Conservation (phyloP, 805 yeast species). For the Nakazawaea ernobii region DNA sequence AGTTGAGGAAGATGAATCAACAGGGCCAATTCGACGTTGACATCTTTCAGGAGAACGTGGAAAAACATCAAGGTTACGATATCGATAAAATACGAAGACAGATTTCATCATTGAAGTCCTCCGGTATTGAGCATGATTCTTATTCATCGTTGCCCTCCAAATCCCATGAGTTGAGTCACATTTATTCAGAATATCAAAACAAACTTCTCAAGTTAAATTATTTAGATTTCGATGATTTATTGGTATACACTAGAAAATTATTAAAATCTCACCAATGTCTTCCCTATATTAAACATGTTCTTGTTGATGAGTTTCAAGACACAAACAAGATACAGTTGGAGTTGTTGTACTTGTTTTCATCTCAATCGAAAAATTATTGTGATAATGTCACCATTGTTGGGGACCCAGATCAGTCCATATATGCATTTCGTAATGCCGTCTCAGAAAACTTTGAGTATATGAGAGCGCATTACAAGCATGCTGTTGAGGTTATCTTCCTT, state of each 20-base stretch:
- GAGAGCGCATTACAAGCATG: conserved; percentile 28
- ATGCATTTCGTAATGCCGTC: conserved; percentile 80
- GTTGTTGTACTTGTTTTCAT: conserved; percentile 45
- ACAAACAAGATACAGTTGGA: conserved; percentile 74
- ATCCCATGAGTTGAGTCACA: conserved; percentile 14
- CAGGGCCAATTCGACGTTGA: conserved; percentile 13
- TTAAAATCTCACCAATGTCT: conserved; percentile 42
- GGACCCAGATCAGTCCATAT: conserved; percentile 94
- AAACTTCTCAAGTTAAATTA: conserved; percentile 35
- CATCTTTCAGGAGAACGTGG: conserved; percentile 4
- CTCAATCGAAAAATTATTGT: conserved; percentile 26
- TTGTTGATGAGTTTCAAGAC: conserved; percentile 95
- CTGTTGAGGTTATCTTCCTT: conserved; percentile 36
- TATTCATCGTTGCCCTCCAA: background rate
- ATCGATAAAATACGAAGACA: conserved; percentile 32
- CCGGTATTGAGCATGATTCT: conserved; percentile 39
- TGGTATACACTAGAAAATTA: conserved; percentile 49
- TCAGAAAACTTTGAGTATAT: conserved; percentile 58
- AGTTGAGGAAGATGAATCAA: conserved; percentile 16
- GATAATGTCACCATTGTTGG: conserved; percentile 83
- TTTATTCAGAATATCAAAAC: conserved; percentile 51
- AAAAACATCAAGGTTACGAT: conserved; percentile 29
- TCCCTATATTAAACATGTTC: conserved; percentile 54
- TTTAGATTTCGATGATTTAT: conserved; percentile 81
- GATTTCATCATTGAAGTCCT: conserved; percentile 54